Evolutionary conservation across 1,139 yeast genomes (phyloP).

Genomic region (Casaregolazyma lundiana): DNA sequence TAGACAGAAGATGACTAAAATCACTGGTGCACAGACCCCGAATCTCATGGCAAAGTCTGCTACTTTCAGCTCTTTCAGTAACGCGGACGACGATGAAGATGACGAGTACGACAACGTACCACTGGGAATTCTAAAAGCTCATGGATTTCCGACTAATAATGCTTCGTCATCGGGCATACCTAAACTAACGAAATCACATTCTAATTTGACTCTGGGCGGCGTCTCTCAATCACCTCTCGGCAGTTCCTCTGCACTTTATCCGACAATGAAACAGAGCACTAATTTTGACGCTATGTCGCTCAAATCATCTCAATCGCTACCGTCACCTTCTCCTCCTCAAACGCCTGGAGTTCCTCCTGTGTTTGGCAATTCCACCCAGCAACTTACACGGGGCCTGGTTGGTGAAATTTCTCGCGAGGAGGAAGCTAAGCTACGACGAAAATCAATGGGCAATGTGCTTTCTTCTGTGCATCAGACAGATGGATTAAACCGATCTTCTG

Average conservation of each 20-base stretch:
- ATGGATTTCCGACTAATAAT: slow-evolving; percentile 33
- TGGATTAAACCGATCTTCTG: not conserved
- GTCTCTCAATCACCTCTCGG: not conserved
- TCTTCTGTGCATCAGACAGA: slow-evolving; percentile 5
- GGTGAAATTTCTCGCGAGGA: slow-evolving; percentile 41
- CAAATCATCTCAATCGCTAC: slow-evolving; percentile 11
- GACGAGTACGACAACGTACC: slow-evolving; percentile 41
- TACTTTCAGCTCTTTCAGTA: slow-evolving; percentile 13
- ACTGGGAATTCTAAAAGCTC: slow-evolving; percentile 38
- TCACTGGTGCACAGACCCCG: slow-evolving; percentile 27
- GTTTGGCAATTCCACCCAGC: slow-evolving; percentile 23
- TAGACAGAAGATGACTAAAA: slow-evolving; percentile 40
- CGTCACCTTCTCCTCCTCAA: slow-evolving; percentile 11
- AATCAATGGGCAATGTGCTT: slow-evolving; percentile 17
- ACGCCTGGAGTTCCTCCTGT: slow-evolving; percentile 14
- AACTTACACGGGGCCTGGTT: slow-evolving; percentile 34
- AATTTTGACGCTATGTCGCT: slow-evolving; percentile 14
- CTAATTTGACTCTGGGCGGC: slow-evolving; percentile 16
- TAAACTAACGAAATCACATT: slow-evolving; percentile 23
- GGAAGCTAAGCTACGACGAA: slow-evolving; percentile 34
- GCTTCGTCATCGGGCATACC: slow-evolving; percentile 8
- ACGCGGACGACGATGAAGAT: slow-evolving; percentile 28
- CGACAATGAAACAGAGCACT: slow-evolving; percentile 12
- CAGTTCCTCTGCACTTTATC: slow-evolving; percentile 9
- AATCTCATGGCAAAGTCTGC: slow-evolving; percentile 18